Conservation (phyloP, 495 filamentous ascomycete genomes). For the Tetracladium setigerum region DNA sequence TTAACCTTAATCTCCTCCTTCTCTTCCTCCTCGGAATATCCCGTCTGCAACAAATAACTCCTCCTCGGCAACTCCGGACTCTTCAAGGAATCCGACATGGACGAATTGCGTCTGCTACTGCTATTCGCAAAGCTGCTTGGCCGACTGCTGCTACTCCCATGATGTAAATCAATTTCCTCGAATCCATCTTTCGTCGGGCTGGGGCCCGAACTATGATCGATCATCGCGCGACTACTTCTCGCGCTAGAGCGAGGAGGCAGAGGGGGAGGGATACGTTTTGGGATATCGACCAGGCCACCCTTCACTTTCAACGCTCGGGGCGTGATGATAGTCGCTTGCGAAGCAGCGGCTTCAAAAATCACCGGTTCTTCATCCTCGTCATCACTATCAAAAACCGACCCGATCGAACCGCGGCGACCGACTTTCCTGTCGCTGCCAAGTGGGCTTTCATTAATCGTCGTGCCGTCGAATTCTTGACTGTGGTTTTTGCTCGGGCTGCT, state of each 20-base stretch:
- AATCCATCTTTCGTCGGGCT: slow-evolving; percentile 13
- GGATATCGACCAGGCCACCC: slow-evolving; percentile 63
- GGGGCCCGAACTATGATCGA: slow-evolving; percentile 11
- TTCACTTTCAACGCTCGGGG: slow-evolving; percentile 35
- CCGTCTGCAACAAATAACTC: too few relatives aligned
- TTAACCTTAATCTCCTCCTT: too few relatives aligned
- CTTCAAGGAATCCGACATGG: too few relatives aligned
- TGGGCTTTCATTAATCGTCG: slow-evolving; percentile 16
- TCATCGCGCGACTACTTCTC: slow-evolving; percentile 13
- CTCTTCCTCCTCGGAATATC: too few relatives aligned
- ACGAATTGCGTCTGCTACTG: too few relatives aligned
- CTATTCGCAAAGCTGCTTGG: not conserved
- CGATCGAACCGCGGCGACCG: slow-evolving; percentile 4
- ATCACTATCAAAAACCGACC: slow-evolving; percentile 24
- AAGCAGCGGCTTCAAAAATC: slow-evolving; percentile 40
- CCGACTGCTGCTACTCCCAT: not conserved
- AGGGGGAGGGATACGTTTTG: slow-evolving; percentile 56
- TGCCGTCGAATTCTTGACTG: slow-evolving; percentile 16
- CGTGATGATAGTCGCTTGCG: slow-evolving; percentile 44
- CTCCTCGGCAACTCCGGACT: too few relatives aligned
- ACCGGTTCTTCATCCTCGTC: slow-evolving; percentile 43
- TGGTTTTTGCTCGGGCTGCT: slow-evolving; percentile 23
- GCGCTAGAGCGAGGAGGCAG: slow-evolving; percentile 16
- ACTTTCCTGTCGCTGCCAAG: slow-evolving; percentile 6
- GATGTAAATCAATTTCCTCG: slow-evolving; percentile 17